Percentiles rank a stretch among this genome's conserved stretches.
Evolutionary conservation across 1,139 yeast species (phyloP).

Genomic region (Pichia sp.): DNA sequence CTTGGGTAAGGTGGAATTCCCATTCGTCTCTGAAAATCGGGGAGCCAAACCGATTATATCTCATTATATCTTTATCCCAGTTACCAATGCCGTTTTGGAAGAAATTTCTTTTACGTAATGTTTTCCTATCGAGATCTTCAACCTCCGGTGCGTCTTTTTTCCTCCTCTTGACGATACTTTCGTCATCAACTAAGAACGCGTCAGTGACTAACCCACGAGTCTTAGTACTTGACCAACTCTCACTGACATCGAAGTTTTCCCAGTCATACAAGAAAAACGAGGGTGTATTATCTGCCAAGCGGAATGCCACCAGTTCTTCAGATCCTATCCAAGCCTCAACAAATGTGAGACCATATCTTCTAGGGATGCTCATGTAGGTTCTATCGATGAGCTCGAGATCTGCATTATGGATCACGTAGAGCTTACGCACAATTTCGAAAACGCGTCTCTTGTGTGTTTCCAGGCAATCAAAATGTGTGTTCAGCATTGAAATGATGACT

Average conservation of each 20-base stretch:
- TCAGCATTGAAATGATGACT: conserved; percentile 5
- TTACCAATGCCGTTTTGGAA: background rate
- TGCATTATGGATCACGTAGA: conserved; percentile 8
- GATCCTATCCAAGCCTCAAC: conserved; percentile 9
- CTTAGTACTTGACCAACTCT: conserved; percentile 8
- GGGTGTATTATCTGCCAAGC: conserved; percentile 5
- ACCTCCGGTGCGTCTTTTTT: too few relatives aligned
- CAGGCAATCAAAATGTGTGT: conserved; percentile 10
- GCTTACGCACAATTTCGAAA: conserved; percentile 12
- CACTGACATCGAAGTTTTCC: background rate
- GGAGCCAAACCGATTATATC: conserved; percentile 3
- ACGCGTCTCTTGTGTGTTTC: conserved; percentile 11
- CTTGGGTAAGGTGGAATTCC: conserved; percentile 9
- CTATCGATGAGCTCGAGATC: conserved; percentile 9
- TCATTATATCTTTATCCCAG: conserved; percentile 3
- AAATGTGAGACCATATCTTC: conserved; percentile 13
- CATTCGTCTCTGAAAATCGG: conserved; percentile 8
- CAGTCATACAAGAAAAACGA: conserved; percentile 2
- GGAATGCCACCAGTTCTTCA: conserved; percentile 1
- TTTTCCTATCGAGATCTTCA: too few relatives aligned
- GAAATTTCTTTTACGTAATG: background rate
- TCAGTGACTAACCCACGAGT: conserved; percentile 3
- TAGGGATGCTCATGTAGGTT: conserved; percentile 8
- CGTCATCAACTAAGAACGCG: background rate
- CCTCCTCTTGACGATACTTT: background rate